Conservation (phyloP, 768 basidiomycete species). For the Agrocybe chaxingu region DNA sequence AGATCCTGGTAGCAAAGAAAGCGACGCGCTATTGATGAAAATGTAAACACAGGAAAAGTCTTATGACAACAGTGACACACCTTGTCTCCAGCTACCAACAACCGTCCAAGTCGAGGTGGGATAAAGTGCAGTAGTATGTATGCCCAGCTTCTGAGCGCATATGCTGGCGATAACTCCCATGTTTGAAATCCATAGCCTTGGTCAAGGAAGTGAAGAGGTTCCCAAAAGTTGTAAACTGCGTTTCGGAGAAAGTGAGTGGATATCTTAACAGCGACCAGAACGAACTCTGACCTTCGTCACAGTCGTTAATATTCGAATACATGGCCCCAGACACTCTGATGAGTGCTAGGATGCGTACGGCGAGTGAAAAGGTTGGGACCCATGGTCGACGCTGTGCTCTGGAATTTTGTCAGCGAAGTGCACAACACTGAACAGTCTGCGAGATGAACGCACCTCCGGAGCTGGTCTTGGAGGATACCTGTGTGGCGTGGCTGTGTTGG, state of each 20-base stretch:
- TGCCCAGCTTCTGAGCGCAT: constrained; percentile 93
- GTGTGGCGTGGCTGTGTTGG: constrained; percentile 43
- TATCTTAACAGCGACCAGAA: neutral
- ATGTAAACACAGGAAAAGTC: constrained; percentile 2
- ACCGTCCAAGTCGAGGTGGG: constrained; percentile 54
- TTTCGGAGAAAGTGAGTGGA: neutral
- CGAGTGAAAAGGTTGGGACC: constrained; percentile 80
- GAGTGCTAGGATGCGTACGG: constrained; percentile 79
- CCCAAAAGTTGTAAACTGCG: constrained; percentile 98
- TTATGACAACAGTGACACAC: constrained; percentile 23
- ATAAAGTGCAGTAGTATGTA: constrained; percentile 84
- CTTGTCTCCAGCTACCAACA: constrained; percentile 62
- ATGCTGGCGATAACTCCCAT: constrained; percentile 92
- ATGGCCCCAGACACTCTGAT: constrained; percentile 83
- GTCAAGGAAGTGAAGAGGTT: constrained; percentile 90
- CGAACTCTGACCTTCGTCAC: constrained; percentile 79
- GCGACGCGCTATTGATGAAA: constrained; percentile 58
- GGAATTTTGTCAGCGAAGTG: constrained; percentile 9
- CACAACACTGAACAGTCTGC: neutral
- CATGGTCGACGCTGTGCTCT: constrained; percentile 78
- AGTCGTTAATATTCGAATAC: constrained; percentile 94
- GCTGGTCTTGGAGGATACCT: constrained; percentile 77
- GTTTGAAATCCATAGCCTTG: constrained; percentile 92
- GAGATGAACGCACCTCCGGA: constrained; percentile 53
- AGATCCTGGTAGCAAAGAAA: constrained; percentile 87